Evolutionary conservation across 2,329 filamentous ascomycete genomes (phyloP), one percentile per base, ranked within the genome.

Genomic region (Tolypocladium album): DNA sequence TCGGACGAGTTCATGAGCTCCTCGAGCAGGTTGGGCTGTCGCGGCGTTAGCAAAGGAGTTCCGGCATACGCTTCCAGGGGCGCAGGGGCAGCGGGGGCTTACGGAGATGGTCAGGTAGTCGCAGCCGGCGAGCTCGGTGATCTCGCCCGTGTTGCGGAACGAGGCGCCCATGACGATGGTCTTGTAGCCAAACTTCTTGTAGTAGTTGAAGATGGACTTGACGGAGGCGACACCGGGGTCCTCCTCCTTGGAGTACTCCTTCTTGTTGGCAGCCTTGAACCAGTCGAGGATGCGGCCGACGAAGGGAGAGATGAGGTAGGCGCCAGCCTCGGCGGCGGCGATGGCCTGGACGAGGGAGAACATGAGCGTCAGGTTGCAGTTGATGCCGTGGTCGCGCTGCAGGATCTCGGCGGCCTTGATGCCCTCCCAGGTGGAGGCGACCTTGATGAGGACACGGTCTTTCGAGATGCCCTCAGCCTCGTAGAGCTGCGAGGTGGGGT

Each of bases 101-200:
- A 92, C 89, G 47, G 94, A 90, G 78, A 99, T 99, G 75, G 94
- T 99, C 71, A 99, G 83, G 84, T 99, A 99, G 79, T 99, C 94
- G 76, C 92, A 97, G 74, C 94, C 94, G 74, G 93, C 93, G 64
- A 99, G 86, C 84, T 99, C 94, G 56, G 91, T 97, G 78, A 99
- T 96, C 83, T 99, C 94, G 72, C 94, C 94, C 65, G 81, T 81
- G 83, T 89, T 97, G 76, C 94, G 88, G 91, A 99, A 99, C 47
- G 92, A 97, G 68, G 94, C 94, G 73, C 94, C 94, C 94, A 99
- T 99, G 79, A 99, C 94, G 70, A 97, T 97, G 77, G 94, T 99
- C 71, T 96, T 96, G 88, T 99, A 97, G 77, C 89, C 91, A 77
- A 82, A 90, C 85, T 97, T 97, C 90, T 99, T 99, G 89, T 99